A percentile compares a stretch with the other conserved stretches of the same genome.
Evolutionary conservation across 345 rosid genomes (phyloP).

Genomic region (Arabis alpina): DNA sequence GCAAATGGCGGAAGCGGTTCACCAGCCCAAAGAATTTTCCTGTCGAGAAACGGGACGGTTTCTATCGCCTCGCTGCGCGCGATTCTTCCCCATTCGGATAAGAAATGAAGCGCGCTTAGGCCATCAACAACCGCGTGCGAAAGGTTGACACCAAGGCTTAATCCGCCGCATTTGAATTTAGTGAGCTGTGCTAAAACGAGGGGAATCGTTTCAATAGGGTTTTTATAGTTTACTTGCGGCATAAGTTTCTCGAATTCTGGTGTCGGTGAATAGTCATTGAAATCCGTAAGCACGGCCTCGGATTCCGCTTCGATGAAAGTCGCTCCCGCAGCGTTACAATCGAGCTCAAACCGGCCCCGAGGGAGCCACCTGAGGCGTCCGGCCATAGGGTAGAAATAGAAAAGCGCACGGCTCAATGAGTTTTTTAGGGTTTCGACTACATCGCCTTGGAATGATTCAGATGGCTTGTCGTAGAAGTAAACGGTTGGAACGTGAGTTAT

Average conservation of each 20-base stretch:
- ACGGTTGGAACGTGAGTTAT: slow-evolving; percentile 66
- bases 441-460: slow-evolving; percentile 36
- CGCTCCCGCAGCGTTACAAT: slow-evolving; percentile 54
- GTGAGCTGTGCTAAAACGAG: slow-evolving; percentile 57
- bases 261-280: slow-evolving; percentile 47
- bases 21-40: slow-evolving; percentile 49
- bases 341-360: slow-evolving; percentile 52
- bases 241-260: slow-evolving; percentile 46
- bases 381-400: slow-evolving; percentile 62
- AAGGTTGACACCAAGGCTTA: slow-evolving; percentile 49
- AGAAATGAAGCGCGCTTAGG: slow-evolving; percentile 57
- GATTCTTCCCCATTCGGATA: slow-evolving; percentile 59
- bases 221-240: slow-evolving; percentile 51
- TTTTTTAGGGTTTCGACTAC: slow-evolving; percentile 43
- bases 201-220: slow-evolving; percentile 53
- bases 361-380: slow-evolving; percentile 64
- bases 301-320: slow-evolving; percentile 53
- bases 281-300: slow-evolving; percentile 40
- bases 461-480: slow-evolving; percentile 55
- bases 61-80: slow-evolving; percentile 48
- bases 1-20: slow-evolving; percentile 42
- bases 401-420: slow-evolving; percentile 49
- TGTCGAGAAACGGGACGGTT: slow-evolving; percentile 47
- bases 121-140: slow-evolving; percentile 69
- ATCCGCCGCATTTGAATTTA: slow-evolving; percentile 58